Evolutionary conservation across 192 early-diverging fungal genomes (phyloP), one percentile per base, ranked within the genome.

Genomic region (Phlyctochytrium arcticum): DNA sequence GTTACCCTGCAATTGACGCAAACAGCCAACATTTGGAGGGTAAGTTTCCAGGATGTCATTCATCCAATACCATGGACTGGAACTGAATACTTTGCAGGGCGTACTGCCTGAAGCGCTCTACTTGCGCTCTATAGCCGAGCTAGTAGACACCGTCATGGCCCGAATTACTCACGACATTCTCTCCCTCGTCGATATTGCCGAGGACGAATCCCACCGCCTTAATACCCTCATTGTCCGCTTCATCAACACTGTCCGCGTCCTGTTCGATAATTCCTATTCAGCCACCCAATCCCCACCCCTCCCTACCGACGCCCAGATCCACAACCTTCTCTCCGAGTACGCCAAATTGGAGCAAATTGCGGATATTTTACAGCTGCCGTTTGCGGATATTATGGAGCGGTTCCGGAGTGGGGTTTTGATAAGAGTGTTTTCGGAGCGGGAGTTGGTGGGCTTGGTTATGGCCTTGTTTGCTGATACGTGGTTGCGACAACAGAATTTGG

Each of bases 11-110:
- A 77, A 5, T 60, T 85, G 7, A 62, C 46, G 24, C 74, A 71
- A 26, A 47, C 85, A 10, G 62, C 69, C 49, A 80, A 76, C 21
- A 63, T 78, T 21, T 86, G 76, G 81, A 79, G 76, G 76, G 85
- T 86, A 50, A 53, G n/a, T n/a, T n/a, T n/a, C n/a, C n/a, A n/a
- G 60, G 15, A n/a, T 10, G 23, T 19, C 37, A 6, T 44, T 44
- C 39, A 44, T 19, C 2, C 15, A 12, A 44, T 2, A 19, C 39
- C 12, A 19, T 44, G 39, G 12, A 44, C 15, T 44, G 12, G n/a
- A n/a, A n/a, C n/a, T n/a, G n/a, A n/a, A n/a, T n/a, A 34, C 3
- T n/a, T n/a, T n/a, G n/a, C 6, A 69, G 72, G 36, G 31, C 17
- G 62, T 66, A 6, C 30, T 70, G 0, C 68, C 73, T 6, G 1